Conservation (phyloP, 2,329 filamentous ascomycete genomes). For the Westerdykella sp. region DNA sequence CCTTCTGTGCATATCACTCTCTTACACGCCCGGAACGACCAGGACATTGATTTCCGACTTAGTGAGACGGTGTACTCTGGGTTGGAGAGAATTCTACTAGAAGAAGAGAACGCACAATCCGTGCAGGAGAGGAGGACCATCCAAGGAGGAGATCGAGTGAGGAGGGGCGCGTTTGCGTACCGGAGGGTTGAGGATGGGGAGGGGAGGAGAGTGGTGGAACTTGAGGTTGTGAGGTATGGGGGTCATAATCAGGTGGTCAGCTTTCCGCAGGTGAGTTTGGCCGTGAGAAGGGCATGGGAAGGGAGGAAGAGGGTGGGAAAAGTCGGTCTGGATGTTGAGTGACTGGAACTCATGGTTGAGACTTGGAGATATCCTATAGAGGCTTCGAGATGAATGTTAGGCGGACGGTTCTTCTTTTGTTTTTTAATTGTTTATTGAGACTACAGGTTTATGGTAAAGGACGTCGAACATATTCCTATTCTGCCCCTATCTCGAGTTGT, state of each 20-base stretch:
- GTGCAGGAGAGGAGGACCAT: conserved; percentile 27
- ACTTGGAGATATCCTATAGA: too few relatives aligned
- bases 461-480: too few relatives aligned
- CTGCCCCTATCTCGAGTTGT: too few relatives aligned
- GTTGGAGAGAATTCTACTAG: conserved; percentile 24
- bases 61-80: conserved; percentile 37
- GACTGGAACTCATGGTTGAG: too few relatives aligned
- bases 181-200: conserved; percentile 25
- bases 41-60: conserved; percentile 72
- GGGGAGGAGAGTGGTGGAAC: conserved; percentile 29
- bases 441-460: too few relatives aligned
- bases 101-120: conserved; percentile 20
- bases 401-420: too few relatives aligned
- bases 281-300: conserved; percentile 61
- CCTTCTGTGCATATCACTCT: conserved; percentile 57
- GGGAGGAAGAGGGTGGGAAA: conserved; percentile 10
- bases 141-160: conserved; percentile 26
- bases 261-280: conserved; percentile 57
- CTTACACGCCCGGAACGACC: conserved; percentile 74
- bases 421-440: too few relatives aligned
- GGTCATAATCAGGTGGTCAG: conserved; percentile 64
- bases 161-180: conserved; percentile 33
- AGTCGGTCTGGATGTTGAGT: conserved; percentile 26
- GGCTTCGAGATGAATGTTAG: not conserved
- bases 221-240: conserved; percentile 42